Base-by-base conservation (phyloP, 306 rosid species). In the Abrus pulchellus region DNA sequence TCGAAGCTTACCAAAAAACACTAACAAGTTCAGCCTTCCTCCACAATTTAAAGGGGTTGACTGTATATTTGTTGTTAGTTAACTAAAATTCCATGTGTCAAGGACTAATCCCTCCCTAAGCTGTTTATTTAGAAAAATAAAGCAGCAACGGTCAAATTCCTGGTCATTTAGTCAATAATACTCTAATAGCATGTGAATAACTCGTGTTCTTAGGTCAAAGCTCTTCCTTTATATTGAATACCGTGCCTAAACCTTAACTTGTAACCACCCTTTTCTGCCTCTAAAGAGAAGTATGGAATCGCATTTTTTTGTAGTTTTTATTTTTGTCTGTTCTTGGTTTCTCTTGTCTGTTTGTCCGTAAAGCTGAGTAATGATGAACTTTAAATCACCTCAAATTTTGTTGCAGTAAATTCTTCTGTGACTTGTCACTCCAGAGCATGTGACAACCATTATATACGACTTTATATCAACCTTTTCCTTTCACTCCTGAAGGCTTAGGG, bases 161-260 rank as follows among this genome's bases (percentile, higher is more conserved):
- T 28, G 38, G 13, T 9, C 64, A 57, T 7, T 57, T 57, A 57
- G 64, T 57, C 29, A 56, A 56, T 27, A 29, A 30, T 65, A 65
- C 33, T 43, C 72, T 66, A 66, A 66, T 66, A 43, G 14, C 13
- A 8, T 65, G 72, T 40, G n/a, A 20, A 65, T 28, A 59, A 3
- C 3, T 8, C 36, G 11, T 60, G 43, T 3, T 33, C 29, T 62
- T 5, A 6, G 30, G 12, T 13, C 13, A 38, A 63, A 63, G 6
- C 0, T 12, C 48, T 63, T 63, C 13, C 4, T 34, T 10, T n/a
- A 63, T 38, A 13, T 12, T 36, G 30, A 36, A 36, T 40, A 7
- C 8, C 12, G 14, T 40, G 33, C 40, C 32, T 65, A 38, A 13
- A 38, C 48, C 69, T 63, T 63, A 34, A 29, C 38, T 34, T 5